These are phyloP conservation scores for Xylaria sp. DNA, from an alignment of 2,329 filamentous ascomycete species.

Conservation along the genomic window DNA sequence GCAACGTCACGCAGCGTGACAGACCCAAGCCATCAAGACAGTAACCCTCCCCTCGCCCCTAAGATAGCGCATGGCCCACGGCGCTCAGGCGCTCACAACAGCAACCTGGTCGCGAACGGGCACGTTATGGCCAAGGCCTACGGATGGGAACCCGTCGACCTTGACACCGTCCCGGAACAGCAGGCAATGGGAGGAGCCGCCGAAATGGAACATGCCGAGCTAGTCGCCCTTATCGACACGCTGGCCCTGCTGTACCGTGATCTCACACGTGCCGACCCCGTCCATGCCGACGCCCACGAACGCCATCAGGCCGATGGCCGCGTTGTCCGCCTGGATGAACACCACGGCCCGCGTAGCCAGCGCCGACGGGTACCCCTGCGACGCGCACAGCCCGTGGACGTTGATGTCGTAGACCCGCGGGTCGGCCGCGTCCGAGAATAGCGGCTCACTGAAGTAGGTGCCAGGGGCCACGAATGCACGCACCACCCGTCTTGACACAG, in stretches of 20 bases:
- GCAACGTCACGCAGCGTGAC: too few species aligned
- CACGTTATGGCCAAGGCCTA: conserved; percentile 33
- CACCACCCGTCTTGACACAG: conserved; percentile 60
- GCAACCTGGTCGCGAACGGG: conserved; percentile 37
- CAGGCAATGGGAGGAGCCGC: conserved; percentile 73
- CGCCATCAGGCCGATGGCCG: conserved; percentile 68
- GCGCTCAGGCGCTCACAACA: conserved; percentile 28
- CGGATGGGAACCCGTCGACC: conserved; percentile 40
- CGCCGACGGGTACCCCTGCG: conserved; percentile 69
- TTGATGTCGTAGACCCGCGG: conserved; percentile 41
- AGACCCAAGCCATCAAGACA: too few species aligned
- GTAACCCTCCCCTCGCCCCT: too few species aligned
- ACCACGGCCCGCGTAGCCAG: conserved; percentile 74
- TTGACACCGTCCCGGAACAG: conserved; percentile 66
- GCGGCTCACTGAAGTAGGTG: conserved; percentile 64
- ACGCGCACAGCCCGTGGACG: conserved; percentile 45
- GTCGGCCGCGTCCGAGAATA: neutral
- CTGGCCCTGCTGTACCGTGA: conserved; percentile 70
- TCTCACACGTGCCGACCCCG: conserved; percentile 75
- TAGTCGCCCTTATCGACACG: conserved; percentile 72
- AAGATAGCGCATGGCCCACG: too few species aligned
- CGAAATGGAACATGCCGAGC: conserved; percentile 81
- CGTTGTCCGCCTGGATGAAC: conserved; percentile 72
- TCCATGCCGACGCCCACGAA: conserved; percentile 78
- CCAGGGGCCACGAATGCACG: conserved; percentile 58